Evolutionary conservation across 2,329 filamentous ascomycete species (phyloP), one percentile per base, ranked within the genome.

Genomic region (Fusarium clavum): DNA sequence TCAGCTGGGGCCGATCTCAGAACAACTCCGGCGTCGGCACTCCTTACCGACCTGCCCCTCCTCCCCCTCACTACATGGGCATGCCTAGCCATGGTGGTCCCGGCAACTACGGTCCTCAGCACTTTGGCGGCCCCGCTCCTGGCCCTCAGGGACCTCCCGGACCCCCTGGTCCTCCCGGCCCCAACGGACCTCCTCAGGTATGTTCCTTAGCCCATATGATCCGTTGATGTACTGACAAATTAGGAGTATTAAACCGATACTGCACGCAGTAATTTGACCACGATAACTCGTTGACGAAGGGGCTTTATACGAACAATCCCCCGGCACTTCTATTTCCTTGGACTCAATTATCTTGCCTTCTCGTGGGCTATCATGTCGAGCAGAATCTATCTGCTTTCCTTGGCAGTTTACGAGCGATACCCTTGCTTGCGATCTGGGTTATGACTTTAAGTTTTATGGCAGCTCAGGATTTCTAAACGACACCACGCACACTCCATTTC

Each of bases 11-110:
- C 70, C 93, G 96, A 71, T 97, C 93, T 58, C 96, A 99, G 87
- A 99, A 98, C 90, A 99, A 99, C 87, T 98, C 95, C 68, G 96
- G 96, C 61, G 96, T 97, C 65, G 96, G 96, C 73, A 98, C 96
- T 74, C 96, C 96, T 63, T 98, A 99, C 84, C 92, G 96, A 71
- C 96, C 96, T 69, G 96, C 96, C 53, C 96, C 96, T 59, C 85
- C 85, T 48, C 85, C 85, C 44, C 85, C 85, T 64, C 85, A 87
- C 78, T 87, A 86, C 80, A 84, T 85, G 78, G 81, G 81, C 61
- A 83, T 84, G 80, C 82, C 82, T 57, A 79, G 78, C 63, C 82
- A 83, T 63, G 81, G 77, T 47, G 80, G 78, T 52, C 81, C 82
- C 71, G 83, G 81, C 53, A 80, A 80, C 55, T 84, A 83, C 59